Conservation (phyloP, 345 rosid species). For the Ceriops decandra region DNA sequence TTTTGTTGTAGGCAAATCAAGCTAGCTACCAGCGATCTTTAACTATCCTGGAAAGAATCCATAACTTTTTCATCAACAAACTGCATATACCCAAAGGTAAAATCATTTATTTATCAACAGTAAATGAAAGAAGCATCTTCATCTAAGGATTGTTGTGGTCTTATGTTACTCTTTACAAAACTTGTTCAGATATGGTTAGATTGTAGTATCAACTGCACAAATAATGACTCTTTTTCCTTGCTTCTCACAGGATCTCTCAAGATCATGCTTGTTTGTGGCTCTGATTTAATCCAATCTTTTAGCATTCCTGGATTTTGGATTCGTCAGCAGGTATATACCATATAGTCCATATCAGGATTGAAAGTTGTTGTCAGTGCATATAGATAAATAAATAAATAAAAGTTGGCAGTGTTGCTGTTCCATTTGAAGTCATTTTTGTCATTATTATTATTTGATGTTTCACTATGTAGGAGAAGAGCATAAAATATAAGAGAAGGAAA, state of each 20-base stretch:
- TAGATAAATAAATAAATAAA: no score
- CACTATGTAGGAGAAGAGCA: no score
- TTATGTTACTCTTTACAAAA: neutral
- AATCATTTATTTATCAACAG: neutral
- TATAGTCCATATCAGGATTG: neutral
- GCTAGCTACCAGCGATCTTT: slow-evolving; percentile 59
- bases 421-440: no score
- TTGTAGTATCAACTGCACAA: neutral
- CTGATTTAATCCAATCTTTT: slow-evolving; percentile 82
- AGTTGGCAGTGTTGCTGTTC: no score
- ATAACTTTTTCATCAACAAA: slow-evolving; percentile 36
- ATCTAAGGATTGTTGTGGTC: neutral
- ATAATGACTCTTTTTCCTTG: slow-evolving; percentile 6
- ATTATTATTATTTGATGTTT: no score
- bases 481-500: no score
- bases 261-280: slow-evolving; percentile 89
- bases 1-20: slow-evolving; percentile 62
- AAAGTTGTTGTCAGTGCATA: neutral
- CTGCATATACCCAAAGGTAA: slow-evolving; percentile 43
- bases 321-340: slow-evolving; percentile 64
- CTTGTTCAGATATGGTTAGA: neutral
- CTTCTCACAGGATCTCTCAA: slow-evolving; percentile 50
- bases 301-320: slow-evolving; percentile 78
- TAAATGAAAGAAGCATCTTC: neutral
- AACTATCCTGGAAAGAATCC: slow-evolving; percentile 57